Conservation (phyloP, 805 yeast species). For the Teunomyces barrocoloradensis region DNA sequence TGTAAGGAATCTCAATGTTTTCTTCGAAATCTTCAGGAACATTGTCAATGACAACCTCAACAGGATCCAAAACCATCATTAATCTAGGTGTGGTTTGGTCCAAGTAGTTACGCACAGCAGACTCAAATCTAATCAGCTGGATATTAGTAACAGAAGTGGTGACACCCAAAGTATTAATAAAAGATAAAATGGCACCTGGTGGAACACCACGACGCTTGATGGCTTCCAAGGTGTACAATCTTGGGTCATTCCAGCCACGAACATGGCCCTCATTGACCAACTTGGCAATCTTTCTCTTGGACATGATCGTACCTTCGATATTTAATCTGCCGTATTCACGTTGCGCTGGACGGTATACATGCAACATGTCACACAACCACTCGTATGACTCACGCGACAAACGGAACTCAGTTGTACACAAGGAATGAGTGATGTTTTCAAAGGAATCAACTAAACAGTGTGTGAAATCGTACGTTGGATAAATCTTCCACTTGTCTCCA, state of each 20-base stretch:
- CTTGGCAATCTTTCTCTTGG: constrained; percentile 94
- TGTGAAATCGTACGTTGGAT: constrained; percentile 98
- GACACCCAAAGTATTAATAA: constrained; percentile 93
- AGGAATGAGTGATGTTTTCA: constrained; percentile 92
- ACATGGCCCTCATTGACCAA: constrained; percentile 79
- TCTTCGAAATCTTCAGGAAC: constrained; percentile 73
- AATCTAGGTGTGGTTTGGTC: constrained; percentile 92
- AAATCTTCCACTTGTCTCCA: constrained; percentile 95
- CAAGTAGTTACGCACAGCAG: constrained; percentile 79
- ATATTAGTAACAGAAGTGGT: constrained; percentile 91
- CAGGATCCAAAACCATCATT: constrained; percentile 88
- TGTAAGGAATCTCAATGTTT: constrained; percentile 75
- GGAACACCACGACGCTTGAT: constrained; percentile 97
- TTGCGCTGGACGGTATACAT: constrained; percentile 97
- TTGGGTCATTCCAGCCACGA: constrained; percentile 98
- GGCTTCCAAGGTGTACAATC: constrained; percentile 91
- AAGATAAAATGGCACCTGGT: constrained; percentile 93
- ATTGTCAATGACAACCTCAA: constrained; percentile 79
- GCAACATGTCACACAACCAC: constrained; percentile 95
- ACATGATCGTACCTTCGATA: constrained; percentile 89
- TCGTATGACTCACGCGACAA: constrained; percentile 93
- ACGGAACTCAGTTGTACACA: constrained; percentile 94
- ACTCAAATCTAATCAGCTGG: constrained; percentile 86
- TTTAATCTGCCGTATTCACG: constrained; percentile 97
- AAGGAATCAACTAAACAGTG: constrained; percentile 98